Percentiles rank a stretch among this genome's conserved stretches.
Evolutionary conservation across 441 rosid species (phyloP).

Genomic region (Pelargonium myrrhifolium): DNA sequence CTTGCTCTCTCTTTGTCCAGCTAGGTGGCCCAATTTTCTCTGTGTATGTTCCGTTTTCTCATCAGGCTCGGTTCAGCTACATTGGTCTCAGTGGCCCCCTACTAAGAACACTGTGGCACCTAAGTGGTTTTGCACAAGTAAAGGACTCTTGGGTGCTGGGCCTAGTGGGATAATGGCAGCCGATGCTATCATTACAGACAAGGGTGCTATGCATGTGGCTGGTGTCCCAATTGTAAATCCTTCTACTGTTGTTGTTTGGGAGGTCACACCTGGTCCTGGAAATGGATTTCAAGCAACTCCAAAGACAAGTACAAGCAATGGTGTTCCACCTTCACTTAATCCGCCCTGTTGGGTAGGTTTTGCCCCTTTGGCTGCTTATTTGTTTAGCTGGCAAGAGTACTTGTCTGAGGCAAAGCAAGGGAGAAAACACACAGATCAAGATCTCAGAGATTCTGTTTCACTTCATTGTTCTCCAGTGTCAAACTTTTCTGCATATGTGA

Average conservation of each 20-base stretch:
- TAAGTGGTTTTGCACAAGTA: conserved; percentile 92
- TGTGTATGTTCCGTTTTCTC: conserved; percentile 98
- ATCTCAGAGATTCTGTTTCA: conserved; percentile 49
- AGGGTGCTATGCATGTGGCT: conserved; percentile 97
- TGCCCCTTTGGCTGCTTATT: conserved; percentile 92
- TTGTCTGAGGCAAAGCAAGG: conserved; percentile 73
- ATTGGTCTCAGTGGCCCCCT: conserved; percentile 97
- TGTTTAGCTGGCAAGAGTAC: conserved; percentile 97
- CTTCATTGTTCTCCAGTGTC: conserved; percentile 98
- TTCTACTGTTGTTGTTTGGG: conserved; percentile 99
- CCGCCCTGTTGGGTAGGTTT: conserved; percentile 96
- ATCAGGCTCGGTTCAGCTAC: conserved; percentile 96
- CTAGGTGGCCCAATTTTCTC: conserved; percentile 98
- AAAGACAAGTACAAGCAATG: conserved; percentile 50
- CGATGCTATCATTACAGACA: conserved; percentile 94
- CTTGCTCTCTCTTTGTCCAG: conserved; percentile 39
- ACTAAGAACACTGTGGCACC: conserved; percentile 58
- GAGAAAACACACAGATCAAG: conserved; percentile 62
- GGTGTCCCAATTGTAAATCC: conserved; percentile 99
- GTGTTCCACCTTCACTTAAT: conserved; percentile 77
- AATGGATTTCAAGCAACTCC: conserved; percentile 82
- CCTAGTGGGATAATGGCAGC: conserved; percentile 99
- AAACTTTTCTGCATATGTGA: conserved; percentile 97
- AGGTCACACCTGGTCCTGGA: conserved; percentile 96
- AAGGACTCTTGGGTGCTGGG: conserved; percentile 98